Conservation (phyloP, 1,139 yeast genomes). For the Eremothecium cymbalariae region DNA sequence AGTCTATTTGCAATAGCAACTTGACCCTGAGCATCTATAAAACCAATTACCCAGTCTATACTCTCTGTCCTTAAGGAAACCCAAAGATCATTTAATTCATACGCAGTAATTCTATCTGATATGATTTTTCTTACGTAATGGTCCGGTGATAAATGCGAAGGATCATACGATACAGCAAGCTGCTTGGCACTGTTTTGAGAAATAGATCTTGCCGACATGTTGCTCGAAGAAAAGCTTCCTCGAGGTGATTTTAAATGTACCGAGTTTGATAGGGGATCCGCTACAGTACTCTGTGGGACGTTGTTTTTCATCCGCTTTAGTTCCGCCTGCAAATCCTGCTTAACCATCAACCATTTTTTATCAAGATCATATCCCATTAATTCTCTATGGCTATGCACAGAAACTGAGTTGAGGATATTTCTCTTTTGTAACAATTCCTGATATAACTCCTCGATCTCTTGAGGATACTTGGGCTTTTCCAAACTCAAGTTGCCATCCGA, state of each 20-base stretch:
- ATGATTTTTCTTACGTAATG: constrained; percentile 70
- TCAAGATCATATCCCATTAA: constrained; percentile 67
- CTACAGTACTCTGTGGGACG: not conserved
- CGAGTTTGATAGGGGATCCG: constrained; percentile 1
- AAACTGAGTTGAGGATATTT: constrained; percentile 65
- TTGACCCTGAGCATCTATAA: constrained; percentile 81
- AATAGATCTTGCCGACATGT: constrained; percentile 7
- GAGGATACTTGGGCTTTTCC: constrained; percentile 52
- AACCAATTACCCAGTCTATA: constrained; percentile 78
- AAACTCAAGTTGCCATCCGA: constrained; percentile 30
- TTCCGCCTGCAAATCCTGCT: constrained; percentile 79
- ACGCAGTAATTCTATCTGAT: constrained; percentile 58
- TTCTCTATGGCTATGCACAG: constrained; percentile 68
- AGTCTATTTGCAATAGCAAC: constrained; percentile 64
- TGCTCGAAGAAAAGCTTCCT: constrained; percentile 8
- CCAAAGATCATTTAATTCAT: constrained; percentile 76
- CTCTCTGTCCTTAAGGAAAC: constrained; percentile 90
- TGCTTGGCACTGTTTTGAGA: constrained; percentile 6
- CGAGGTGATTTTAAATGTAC: constrained; percentile 9
- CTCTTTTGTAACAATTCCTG: constrained; percentile 70
- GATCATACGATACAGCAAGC: constrained; percentile 15
- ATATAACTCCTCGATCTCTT: constrained; percentile 59
- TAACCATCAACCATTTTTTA: constrained; percentile 86
- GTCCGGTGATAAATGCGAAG: constrained; percentile 47
- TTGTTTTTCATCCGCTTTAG: constrained; percentile 41